These are phyloP conservation scores for Lactarius hengduanensis DNA, from an alignment of 768 basidiomycete species.

Conservation along the genomic window DNA sequence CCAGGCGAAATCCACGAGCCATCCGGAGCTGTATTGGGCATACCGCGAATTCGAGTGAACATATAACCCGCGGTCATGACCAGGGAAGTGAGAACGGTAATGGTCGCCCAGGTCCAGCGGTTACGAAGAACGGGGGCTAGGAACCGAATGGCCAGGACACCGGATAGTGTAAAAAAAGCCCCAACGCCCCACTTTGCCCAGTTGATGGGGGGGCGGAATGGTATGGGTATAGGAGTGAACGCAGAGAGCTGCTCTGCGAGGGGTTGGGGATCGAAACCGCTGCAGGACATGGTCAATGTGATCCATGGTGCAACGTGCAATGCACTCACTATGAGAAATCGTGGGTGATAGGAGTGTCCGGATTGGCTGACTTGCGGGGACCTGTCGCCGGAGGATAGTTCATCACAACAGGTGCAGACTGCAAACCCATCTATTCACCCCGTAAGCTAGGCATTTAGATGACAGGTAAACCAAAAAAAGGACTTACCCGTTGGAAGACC, in stretches of 20 bases:
- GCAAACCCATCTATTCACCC: conserved; percentile 65
- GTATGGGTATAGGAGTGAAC: conserved; percentile 77
- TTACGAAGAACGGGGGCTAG: conserved; percentile 62
- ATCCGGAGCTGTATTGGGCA: conserved; percentile 62
- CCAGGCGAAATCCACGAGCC: conserved; percentile 85
- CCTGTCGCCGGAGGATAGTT: conserved; percentile 75
- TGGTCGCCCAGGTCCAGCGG: conserved; percentile 76
- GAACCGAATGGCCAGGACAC: conserved; percentile 55
- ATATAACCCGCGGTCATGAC: conserved; percentile 94
- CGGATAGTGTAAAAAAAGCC: conserved; percentile 45
- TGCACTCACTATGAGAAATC: conserved; percentile 72
- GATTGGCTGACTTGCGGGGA: conserved; percentile 56
- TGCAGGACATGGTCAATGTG: conserved; percentile 35
- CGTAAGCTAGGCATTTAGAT: neutral
- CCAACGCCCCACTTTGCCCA: conserved; percentile 58
- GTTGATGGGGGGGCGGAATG: conserved; percentile 77
- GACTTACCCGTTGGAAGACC: conserved; percentile 74
- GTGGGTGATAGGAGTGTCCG: conserved; percentile 58
- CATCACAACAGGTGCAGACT: conserved; percentile 81
- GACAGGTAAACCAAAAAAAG: conserved; percentile 3
- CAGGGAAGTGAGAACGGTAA: conserved; percentile 59
- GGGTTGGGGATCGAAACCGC: conserved; percentile 79
- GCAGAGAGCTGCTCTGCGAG: conserved; percentile 73
- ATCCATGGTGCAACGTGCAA: neutral
- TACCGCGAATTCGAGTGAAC: conserved; percentile 90